These are phyloP conservation scores for Neurospora sublineolata DNA, from an alignment of 495 filamentous ascomycete genomes.

Conservation along the genomic window DNA sequence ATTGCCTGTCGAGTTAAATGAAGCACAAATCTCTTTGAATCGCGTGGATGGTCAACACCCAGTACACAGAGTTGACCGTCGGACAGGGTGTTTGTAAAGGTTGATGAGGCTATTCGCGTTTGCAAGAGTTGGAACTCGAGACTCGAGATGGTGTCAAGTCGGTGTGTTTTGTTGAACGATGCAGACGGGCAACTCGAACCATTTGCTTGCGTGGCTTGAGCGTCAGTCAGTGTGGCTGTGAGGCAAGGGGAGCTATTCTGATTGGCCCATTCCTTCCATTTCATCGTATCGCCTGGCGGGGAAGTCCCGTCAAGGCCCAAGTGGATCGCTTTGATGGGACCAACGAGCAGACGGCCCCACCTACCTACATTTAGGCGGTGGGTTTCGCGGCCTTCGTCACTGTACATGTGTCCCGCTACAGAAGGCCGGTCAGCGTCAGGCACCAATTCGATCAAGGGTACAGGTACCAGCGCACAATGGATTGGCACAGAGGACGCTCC, in stretches of 20 bases:
- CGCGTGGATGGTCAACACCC: neutral
- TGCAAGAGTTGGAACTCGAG: neutral
- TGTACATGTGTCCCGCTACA: neutral
- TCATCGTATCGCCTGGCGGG: neutral
- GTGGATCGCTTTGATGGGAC: neutral
- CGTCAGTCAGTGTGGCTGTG: neutral
- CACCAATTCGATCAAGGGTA: neutral
- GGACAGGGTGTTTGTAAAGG: neutral
- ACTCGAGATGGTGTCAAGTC: neutral
- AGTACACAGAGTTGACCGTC: neutral
- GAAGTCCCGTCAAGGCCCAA: neutral
- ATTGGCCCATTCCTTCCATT: neutral
- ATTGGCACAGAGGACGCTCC: neutral
- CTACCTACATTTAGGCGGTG: neutral
- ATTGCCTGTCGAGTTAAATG: neutral
- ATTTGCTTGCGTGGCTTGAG: neutral
- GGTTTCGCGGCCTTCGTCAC: neutral
- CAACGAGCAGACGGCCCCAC: neutral
- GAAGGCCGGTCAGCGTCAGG: neutral
- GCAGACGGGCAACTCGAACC: neutral
- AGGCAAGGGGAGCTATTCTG: neutral
- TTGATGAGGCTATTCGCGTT: neutral
- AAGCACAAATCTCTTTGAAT: neutral
- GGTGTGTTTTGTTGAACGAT: neutral
- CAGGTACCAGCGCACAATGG: neutral